Evolutionary conservation across 1,139 yeast species (phyloP).

Genomic region (Scheffersomyces quercinus): DNA sequence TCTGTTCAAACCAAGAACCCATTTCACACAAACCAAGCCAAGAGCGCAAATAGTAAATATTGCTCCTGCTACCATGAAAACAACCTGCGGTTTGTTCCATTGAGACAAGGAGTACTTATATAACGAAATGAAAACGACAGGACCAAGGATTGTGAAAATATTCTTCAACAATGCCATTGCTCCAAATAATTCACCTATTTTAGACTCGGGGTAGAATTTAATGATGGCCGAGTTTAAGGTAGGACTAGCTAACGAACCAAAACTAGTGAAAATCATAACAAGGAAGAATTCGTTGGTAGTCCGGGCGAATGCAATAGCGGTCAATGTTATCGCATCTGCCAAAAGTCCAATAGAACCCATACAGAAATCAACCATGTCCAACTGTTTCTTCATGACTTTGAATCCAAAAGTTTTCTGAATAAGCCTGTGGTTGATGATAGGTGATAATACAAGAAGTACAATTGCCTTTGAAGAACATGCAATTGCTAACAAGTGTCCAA

Average conservation of each 20-base stretch:
- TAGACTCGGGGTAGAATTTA: slow-evolving; percentile 49
- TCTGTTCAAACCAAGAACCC: slow-evolving; percentile 5
- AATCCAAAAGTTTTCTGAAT: slow-evolving; percentile 29
- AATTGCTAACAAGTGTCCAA: slow-evolving; percentile 61
- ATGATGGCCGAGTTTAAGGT: slow-evolving; percentile 50
- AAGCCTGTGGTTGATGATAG: slow-evolving; percentile 30
- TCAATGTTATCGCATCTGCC: slow-evolving; percentile 46
- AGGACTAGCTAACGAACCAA: slow-evolving; percentile 49
- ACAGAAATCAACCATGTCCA: slow-evolving; percentile 58
- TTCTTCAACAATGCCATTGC: slow-evolving; percentile 50
- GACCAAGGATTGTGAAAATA: slow-evolving; percentile 35
- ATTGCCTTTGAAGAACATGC: slow-evolving; percentile 47
- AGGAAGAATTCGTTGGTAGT: slow-evolving; percentile 7
- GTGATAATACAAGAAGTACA: slow-evolving; percentile 34
- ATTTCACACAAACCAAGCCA: slow-evolving; percentile 4
- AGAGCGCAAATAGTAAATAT: slow-evolving; percentile 2
- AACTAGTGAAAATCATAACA: slow-evolving; percentile 35
- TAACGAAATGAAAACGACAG: slow-evolving; percentile 37
- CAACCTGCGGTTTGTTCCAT: slow-evolving; percentile 8
- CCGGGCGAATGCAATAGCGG: slow-evolving; percentile 16
- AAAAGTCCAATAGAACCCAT: slow-evolving; percentile 29
- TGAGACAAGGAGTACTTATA: slow-evolving; percentile 25
- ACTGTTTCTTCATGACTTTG: slow-evolving; percentile 33
- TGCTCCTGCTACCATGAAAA: slow-evolving; percentile 7
- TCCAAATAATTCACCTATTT: slow-evolving; percentile 56